These are phyloP conservation scores for Umbellularia californica DNA, from an alignment of 164 flowering plant genomes.

Conservation along the genomic window DNA sequence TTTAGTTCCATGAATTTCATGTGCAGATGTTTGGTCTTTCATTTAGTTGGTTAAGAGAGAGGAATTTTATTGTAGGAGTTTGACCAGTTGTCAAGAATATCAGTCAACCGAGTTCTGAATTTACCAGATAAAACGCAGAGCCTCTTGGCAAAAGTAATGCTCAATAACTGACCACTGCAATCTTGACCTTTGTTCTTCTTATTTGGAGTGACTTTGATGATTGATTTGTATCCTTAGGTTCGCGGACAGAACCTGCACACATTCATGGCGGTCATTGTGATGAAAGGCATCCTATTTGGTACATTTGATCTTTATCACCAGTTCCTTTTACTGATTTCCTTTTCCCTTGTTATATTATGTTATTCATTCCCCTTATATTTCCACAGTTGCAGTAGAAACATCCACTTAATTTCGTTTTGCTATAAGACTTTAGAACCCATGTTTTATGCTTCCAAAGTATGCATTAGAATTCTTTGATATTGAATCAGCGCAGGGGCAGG, in stretches of 20 bases:
- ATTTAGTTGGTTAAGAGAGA: neutral
- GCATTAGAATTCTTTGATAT: neutral
- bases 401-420: neutral
- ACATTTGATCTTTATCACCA: slow-evolving; percentile 1
- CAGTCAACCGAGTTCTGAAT: slow-evolving; percentile 58
- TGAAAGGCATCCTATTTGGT: slow-evolving; percentile 10
- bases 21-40: neutral
- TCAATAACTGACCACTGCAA: slow-evolving; percentile 45
- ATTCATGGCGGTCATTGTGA: slow-evolving; percentile 25
- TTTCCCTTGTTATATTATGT: no score
- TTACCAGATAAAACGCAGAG: slow-evolving; percentile 60
- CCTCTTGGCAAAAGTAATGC: slow-evolving; percentile 43
- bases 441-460: neutral
- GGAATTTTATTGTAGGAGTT: slow-evolving; percentile 14
- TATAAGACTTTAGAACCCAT: neutral
- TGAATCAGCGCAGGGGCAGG: neutral
- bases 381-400: neutral
- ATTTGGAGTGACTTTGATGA: slow-evolving; percentile 25
- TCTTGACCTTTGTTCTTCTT: slow-evolving; percentile 32
- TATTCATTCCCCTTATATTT: neutral
- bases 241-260: slow-evolving; percentile 32
- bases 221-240: slow-evolving; percentile 32
- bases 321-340: neutral
- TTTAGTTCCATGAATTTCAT: neutral
- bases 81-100: slow-evolving; percentile 33